Conservation (phyloP, 371 early-diverging fungal genomes). For the Rhizopus sp. region DNA sequence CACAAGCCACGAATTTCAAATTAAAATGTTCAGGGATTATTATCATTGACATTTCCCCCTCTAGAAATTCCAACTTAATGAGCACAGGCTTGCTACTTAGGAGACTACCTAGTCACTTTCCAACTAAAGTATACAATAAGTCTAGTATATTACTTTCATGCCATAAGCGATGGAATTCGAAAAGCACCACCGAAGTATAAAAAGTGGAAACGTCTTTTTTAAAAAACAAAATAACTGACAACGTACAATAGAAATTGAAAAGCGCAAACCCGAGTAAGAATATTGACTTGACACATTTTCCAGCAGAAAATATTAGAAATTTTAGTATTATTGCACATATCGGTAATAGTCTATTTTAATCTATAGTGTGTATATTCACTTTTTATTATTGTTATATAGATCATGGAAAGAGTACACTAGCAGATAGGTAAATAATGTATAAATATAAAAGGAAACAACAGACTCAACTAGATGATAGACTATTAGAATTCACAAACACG, state of each 20-base stretch:
- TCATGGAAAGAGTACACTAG: conserved; percentile 95
- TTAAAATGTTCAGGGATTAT: too few relatives aligned
- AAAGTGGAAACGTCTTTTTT: neutral
- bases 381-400: conserved; percentile 36
- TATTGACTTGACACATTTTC: conserved; percentile 60
- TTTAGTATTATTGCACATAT: conserved; percentile 98
- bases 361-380: neutral
- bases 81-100: neutral
- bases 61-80: neutral
- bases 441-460: neutral
- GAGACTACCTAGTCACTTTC: neutral
- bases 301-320: conserved; percentile 87
- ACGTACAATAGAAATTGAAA: conserved; percentile 41
- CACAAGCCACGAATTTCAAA: too few relatives aligned
- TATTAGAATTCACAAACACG: conserved; percentile 82
- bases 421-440: conserved; percentile 65
- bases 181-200: conserved; percentile 34
- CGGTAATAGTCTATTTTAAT: conserved; percentile 43
- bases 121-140: neutral
- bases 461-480: conserved; percentile 29
- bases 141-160: neutral
- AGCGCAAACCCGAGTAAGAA: conserved; percentile 38
- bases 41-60: too few relatives aligned
- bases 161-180: conserved; percentile 28
- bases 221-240: neutral